These are phyloP conservation scores for Alternaria sp. DNA, from an alignment of 2,329 filamentous ascomycete genomes.

Conservation along the genomic window DNA sequence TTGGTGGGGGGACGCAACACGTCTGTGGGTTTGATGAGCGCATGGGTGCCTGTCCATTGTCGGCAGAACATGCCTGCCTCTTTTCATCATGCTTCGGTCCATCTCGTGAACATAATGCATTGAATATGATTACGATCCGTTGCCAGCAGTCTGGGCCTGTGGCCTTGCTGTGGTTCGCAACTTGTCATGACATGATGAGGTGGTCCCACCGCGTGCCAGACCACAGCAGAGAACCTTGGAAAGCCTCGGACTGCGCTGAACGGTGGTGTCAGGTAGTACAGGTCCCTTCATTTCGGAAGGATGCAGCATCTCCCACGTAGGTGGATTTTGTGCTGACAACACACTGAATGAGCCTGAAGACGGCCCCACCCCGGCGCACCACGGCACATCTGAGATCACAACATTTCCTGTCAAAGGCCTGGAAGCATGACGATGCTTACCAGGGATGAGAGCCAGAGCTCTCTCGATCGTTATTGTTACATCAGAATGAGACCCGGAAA, in stretches of 20 bases:
- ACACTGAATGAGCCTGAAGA: conserved; percentile 50
- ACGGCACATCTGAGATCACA: conserved; percentile 32
- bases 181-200: conserved; percentile 27
- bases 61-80: conserved; percentile 38
- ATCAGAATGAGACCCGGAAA: conserved; percentile 32
- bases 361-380: conserved; percentile 36
- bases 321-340: conserved; percentile 47
- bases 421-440: conserved; percentile 35
- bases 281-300: conserved; percentile 51
- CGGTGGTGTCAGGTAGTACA: conserved; percentile 42
- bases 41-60: conserved; percentile 41
- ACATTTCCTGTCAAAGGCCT: conserved; percentile 31
- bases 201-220: conserved; percentile 21
- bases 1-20: conserved; percentile 32
- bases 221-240: conserved; percentile 10
- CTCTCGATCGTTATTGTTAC: conserved; percentile 29
- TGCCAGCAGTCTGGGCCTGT: conserved; percentile 24
- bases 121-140: conserved; percentile 19
- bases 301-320: conserved; percentile 49
- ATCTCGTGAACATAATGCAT: conserved; percentile 17
- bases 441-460: conserved; percentile 33
- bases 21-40: conserved; percentile 46
- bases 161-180: conserved; percentile 23
- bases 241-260: conserved; percentile 23
- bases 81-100: conserved; percentile 22